Percentiles rank a stretch among this genome's conserved stretches.
phyloP scores from a whole-genome alignment of 257 asterid genomes.

The Ilex asprella region DNA sequence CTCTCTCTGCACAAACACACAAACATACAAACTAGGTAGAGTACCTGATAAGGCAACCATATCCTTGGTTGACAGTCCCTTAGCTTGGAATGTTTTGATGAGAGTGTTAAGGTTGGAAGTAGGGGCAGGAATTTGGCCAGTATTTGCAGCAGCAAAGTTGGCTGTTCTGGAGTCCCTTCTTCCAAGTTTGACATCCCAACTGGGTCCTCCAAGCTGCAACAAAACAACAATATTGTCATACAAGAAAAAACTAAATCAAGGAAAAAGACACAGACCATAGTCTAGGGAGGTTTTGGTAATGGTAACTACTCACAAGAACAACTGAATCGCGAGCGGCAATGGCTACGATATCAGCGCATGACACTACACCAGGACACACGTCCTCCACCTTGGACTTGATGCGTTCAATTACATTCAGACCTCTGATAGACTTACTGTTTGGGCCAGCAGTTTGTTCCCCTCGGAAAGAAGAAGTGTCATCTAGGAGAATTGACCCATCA shows the following conservation, averaged over 20 bases:
- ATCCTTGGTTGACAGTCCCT: constrained; percentile 37
- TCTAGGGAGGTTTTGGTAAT: no score
- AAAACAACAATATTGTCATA: no score
- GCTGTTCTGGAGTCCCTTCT: constrained; percentile 45
- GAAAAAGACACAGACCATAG: no score
- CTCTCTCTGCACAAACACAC: no score
- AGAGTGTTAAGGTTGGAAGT: constrained; percentile 32
- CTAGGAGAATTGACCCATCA: constrained; percentile 48
- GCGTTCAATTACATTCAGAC: constrained; percentile 31
- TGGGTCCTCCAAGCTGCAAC: constrained; percentile 49
- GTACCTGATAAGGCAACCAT: constrained; percentile 54
- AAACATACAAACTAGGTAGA: background rate
- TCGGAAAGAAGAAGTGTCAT: constrained; percentile 31
- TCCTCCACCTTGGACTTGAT: constrained; percentile 42
- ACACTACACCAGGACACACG: constrained; percentile 39
- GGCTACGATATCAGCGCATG: constrained; percentile 59
- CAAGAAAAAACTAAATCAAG: no score
- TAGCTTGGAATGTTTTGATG: constrained; percentile 23
- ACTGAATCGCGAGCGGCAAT: constrained; percentile 54
- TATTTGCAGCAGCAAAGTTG: constrained; percentile 32
- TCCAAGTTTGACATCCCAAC: constrained; percentile 48
- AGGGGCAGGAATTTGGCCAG: constrained; percentile 39
- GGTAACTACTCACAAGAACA: constrained; percentile 21
- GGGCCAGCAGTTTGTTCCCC: constrained; percentile 49
- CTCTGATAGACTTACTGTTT: constrained; percentile 38